These are phyloP conservation scores for Cryphonectria carpinicola DNA, from an alignment of 2,329 filamentous ascomycete genomes.

Conservation along the genomic window DNA sequence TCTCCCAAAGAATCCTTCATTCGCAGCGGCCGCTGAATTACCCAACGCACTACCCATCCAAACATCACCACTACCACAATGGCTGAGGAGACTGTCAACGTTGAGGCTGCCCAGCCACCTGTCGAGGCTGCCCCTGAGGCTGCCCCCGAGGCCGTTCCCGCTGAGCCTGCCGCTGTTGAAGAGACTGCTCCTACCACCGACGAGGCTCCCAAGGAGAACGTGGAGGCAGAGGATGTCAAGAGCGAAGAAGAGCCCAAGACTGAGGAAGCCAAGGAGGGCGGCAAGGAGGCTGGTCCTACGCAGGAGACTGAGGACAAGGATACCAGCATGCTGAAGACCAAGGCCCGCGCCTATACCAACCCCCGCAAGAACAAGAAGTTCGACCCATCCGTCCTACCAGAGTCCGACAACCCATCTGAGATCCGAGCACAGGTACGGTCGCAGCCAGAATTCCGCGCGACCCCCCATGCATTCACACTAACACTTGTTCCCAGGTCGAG, in stretches of 20 bases:
- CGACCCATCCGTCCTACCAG: slow-evolving; percentile 67
- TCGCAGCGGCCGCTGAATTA: not conserved
- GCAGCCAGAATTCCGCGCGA: not conserved
- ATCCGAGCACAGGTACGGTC: slow-evolving; percentile 78
- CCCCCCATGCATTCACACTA: slow-evolving; percentile 20
- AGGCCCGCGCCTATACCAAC: slow-evolving; percentile 43
- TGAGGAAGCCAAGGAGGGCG: slow-evolving; percentile 33
- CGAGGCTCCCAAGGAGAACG: slow-evolving; percentile 32
- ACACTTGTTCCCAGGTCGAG: slow-evolving; percentile 68
- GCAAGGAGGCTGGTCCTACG: slow-evolving; percentile 34
- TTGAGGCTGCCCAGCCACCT: slow-evolving; percentile 33
- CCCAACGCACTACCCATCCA: not conserved
- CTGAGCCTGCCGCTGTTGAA: slow-evolving; percentile 22
- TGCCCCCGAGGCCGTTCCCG: slow-evolving; percentile 20
- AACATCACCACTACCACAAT: slow-evolving; percentile 25
- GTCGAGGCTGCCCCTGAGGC: slow-evolving; percentile 31
- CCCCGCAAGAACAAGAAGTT: slow-evolving; percentile 68
- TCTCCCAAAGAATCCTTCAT: not conserved
- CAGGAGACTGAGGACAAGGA: slow-evolving; percentile 33
- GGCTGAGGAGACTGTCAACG: slow-evolving; percentile 31
- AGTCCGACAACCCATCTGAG: slow-evolving; percentile 75
- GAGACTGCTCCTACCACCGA: slow-evolving; percentile 40
- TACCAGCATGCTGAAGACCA: slow-evolving; percentile 49
- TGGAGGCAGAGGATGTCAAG: slow-evolving; percentile 30
- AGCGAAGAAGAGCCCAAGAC: slow-evolving; percentile 34